A percentile compares a stretch with the other conserved stretches of the same genome.
Evolutionary conservation across 371 early-diverging fungal genomes (phyloP).

Genomic region (Mortierella sp.): DNA sequence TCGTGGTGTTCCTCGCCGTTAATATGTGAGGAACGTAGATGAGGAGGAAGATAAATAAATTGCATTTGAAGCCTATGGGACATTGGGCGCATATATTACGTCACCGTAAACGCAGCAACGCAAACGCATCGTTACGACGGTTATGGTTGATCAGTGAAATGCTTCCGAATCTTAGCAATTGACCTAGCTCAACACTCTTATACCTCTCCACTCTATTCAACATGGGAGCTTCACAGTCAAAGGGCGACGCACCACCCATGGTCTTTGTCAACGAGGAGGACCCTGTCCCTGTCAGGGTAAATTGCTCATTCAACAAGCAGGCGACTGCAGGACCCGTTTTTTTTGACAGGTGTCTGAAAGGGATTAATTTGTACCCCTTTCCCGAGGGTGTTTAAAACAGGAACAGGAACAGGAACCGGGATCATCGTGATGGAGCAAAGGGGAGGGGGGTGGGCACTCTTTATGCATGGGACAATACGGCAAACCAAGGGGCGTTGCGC

Average conservation of each 20-base stretch:
- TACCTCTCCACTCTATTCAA: constrained; percentile 22
- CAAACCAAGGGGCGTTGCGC: neutral
- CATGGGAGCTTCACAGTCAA: constrained; percentile 59
- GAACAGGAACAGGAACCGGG: neutral
- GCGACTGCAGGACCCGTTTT: neutral
- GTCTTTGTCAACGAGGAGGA: constrained; percentile 58
- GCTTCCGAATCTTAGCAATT: constrained; percentile 13
- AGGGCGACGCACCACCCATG: constrained; percentile 47
- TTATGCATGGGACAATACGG: neutral
- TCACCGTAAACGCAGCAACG: neutral
- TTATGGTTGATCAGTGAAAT: neutral
- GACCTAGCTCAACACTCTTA: constrained; percentile 7
- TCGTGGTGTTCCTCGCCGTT: constrained; percentile 75
- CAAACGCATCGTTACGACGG: neutral
- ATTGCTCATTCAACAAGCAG: neutral
- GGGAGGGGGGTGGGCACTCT: neutral
- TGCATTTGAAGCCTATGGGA: neutral
- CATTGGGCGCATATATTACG: neutral
- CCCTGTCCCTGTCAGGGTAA: constrained; percentile 56
- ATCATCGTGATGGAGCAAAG: neutral
- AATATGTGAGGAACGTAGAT: constrained; percentile 10
- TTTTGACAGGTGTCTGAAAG: neutral
- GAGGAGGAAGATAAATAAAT: neutral
- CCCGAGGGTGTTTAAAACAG: neutral
- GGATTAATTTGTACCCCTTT: neutral